Evolutionary conservation across 257 asterid genomes (phyloP).

Genomic region (Solanum corneliomulleri): DNA sequence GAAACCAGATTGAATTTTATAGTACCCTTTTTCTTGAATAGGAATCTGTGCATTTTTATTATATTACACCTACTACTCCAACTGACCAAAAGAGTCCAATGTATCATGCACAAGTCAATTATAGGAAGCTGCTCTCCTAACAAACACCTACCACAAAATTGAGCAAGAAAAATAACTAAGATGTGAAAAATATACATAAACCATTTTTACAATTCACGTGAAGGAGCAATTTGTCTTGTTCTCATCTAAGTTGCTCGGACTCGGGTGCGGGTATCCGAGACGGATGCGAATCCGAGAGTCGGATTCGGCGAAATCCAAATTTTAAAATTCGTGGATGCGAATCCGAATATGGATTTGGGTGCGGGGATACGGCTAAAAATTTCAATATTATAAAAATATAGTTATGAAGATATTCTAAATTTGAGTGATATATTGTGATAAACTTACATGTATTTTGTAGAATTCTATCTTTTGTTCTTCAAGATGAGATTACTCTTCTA

Average conservation of each 20-base stretch:
- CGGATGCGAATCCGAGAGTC: no score
- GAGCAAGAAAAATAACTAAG: neutral
- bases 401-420: no score
- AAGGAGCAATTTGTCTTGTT: neutral
- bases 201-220: neutral
- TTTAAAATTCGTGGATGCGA: no score
- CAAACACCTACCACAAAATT: neutral
- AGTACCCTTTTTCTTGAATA: neutral
- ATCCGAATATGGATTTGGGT: no score
- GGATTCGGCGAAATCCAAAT: no score
- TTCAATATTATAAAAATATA: no score
- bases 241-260: neutral
- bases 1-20: neutral
- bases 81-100: neutral
- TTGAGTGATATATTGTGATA: no score
- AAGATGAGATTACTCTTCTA: no score
- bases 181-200: neutral
- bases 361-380: no score
- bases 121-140: neutral
- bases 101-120: neutral
- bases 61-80: neutral
- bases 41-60: neutral
- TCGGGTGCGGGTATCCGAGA: no score
- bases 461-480: no score
- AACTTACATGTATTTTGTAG: no score